phyloP scores from a whole-genome alignment of 768 basidiomycete species.

The Pleurotus tuber-regium region DNA sequence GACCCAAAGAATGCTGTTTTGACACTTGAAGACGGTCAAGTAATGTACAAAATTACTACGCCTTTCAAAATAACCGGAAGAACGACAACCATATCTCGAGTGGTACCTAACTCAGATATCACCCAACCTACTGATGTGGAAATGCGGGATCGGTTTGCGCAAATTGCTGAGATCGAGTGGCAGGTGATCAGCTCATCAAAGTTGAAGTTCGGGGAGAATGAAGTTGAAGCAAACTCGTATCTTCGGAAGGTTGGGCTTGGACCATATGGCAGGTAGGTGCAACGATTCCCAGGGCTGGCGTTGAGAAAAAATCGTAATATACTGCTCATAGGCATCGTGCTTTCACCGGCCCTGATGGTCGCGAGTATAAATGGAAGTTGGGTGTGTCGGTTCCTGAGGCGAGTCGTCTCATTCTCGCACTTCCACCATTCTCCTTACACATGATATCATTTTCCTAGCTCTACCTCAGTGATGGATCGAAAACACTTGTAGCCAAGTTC shows the following conservation, averaged over 20 bases:
- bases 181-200: constrained; percentile 24
- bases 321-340: constrained; percentile 14
- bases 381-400: neutral
- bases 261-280: constrained; percentile 21
- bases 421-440: neutral
- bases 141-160: constrained; percentile 26
- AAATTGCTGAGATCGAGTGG: constrained; percentile 34
- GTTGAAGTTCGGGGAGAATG: constrained; percentile 25
- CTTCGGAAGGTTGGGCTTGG: constrained; percentile 22
- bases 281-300: neutral
- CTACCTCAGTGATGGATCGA: constrained; percentile 16
- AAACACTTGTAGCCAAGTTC: constrained; percentile 19
- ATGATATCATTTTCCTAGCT: constrained; percentile 11
- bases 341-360: constrained; percentile 23
- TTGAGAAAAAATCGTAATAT: neutral
- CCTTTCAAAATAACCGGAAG: constrained; percentile 20
- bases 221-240: constrained; percentile 23
- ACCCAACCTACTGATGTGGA: constrained; percentile 10
- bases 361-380: constrained; percentile 13
- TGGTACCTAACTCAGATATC: constrained; percentile 8
- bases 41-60: constrained; percentile 19
- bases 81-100: constrained; percentile 7
- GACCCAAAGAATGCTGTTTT: constrained; percentile 19
- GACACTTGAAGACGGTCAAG: constrained; percentile 19
- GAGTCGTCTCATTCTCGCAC: neutral